Base-by-base conservation (phyloP, 768 basidiomycete genomes). In the Amanita rimosa region DNA sequence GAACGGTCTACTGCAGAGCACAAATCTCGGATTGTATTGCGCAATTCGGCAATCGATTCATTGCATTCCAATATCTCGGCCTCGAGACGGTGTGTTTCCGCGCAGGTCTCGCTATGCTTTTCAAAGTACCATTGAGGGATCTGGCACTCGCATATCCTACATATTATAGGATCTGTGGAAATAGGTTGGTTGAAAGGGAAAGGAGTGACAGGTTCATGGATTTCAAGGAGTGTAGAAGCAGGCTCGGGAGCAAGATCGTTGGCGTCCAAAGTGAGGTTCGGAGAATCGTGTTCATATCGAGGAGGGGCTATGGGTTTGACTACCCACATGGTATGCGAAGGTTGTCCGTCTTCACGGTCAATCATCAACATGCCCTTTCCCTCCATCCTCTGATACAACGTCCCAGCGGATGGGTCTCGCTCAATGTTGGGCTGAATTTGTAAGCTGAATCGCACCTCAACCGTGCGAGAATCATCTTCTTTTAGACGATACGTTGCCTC, bases 61-160 rank as follows among this genome's bases (percentile, higher is more conserved):
- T 98, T 96, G 70, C 85, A 90, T 59, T 92, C 89, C 34, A 76
- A 68, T 55, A 98, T 93, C 64, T 96, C 94, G 14, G 93, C 92
- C 65, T 99, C 96, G 53, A 99, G 74, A 39, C 90, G 83, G 66
- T 99, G 96, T 3, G 88, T 84, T 67, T 97, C 95, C 55, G 81
- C 90, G 58, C 96, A 99, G 9, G 94, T 98, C 67, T 99, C 96
- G 75, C 92, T 98, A 70, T 99, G 96, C 70, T 97, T 98, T 70
- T 98, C 96, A 63, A 99, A 99, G 70, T 93, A 99, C 96, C 96
- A 99, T 53, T 95, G 88, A 2, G 95, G 94, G 50, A 98, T 87
- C 56, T 87, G 83, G 60, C 86, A 82, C 67, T 99, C 96, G 71
- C 96, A 99, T 53, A 99, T 99, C 26, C 96, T 87, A 68, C 96